Percentiles rank a stretch among this genome's conserved stretches.
Conservation (phyloP, 2,329 filamentous ascomycete genomes). For the Esteya vermicola region DNA sequence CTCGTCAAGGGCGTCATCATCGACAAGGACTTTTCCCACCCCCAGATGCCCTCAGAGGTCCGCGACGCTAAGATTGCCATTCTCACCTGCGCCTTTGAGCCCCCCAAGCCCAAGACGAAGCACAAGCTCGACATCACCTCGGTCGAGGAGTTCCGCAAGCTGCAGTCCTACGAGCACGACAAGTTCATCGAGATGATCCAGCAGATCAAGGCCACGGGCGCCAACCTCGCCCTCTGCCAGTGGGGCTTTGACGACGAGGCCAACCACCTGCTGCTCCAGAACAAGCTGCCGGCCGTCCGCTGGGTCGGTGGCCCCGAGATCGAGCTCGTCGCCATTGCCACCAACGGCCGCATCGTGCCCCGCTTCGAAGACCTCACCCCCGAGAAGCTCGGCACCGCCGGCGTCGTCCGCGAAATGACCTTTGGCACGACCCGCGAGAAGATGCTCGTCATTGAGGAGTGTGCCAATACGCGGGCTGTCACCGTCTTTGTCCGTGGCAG, state of each 20-base stretch:
- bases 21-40: constrained; percentile 99
- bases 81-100: constrained; percentile 94
- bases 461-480: constrained; percentile 91
- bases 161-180: constrained; percentile 87
- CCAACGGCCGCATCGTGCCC: constrained; percentile 93
- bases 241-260: constrained; percentile 99
- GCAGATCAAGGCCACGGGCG: constrained; percentile 93
- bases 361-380: constrained; percentile 87
- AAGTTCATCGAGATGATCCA: constrained; percentile 99
- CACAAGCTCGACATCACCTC: constrained; percentile 96
- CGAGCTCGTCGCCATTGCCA: constrained; percentile 95
- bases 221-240: constrained; percentile 95
- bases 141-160: constrained; percentile 95
- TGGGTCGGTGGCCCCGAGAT: constrained; percentile 99
- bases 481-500: constrained; percentile 93
- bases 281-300: constrained; percentile 85
- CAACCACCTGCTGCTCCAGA: constrained; percentile 92
- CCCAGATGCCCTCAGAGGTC: constrained; percentile 96
- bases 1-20: constrained; percentile 96
- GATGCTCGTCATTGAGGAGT: constrained; percentile 99
- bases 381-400: constrained; percentile 82
- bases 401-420: constrained; percentile 83
- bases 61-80: constrained; percentile 94
- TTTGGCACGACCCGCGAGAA: constrained; percentile 98
- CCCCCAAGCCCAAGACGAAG: constrained; percentile 98